A percentile compares a stretch with the other conserved stretches of the same genome.
phyloP scores from a whole-genome alignment of 2,329 filamentous ascomycete genomes.

The Fusarium sp. region DNA sequence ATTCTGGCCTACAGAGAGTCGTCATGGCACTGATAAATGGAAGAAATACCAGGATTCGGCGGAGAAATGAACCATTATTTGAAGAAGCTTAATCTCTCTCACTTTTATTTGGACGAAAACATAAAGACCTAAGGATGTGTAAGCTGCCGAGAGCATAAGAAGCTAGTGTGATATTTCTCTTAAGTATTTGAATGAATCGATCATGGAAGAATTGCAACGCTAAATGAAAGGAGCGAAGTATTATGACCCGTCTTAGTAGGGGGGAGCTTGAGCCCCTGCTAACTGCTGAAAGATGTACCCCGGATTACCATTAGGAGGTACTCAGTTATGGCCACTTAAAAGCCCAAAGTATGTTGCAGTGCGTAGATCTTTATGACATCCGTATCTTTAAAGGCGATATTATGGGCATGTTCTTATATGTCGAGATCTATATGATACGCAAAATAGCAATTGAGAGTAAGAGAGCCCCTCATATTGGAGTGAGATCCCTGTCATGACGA shows the following conservation, averaged over 20 bases:
- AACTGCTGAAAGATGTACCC: slow-evolving; percentile 1
- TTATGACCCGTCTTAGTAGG: neutral
- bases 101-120: slow-evolving; percentile 26
- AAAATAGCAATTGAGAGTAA: neutral
- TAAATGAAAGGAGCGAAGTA: neutral
- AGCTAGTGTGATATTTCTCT: slow-evolving; percentile 22
- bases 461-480: neutral
- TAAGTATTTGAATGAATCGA: slow-evolving; percentile 7
- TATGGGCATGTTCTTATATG: neutral
- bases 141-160: slow-evolving; percentile 20
- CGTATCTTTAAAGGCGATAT: neutral
- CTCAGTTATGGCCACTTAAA: neutral
- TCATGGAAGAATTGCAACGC: neutral
- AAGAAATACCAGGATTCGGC: slow-evolving; percentile 7
- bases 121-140: slow-evolving; percentile 3
- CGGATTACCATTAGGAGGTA: neutral
- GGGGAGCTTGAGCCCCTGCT: neutral
- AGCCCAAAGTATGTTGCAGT: neutral
- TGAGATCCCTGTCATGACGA: slow-evolving; percentile 10
- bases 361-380: neutral
- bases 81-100: slow-evolving; percentile 32
- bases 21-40: slow-evolving; percentile 13
- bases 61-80: slow-evolving; percentile 24
- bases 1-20: neutral
- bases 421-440: neutral